Percentiles rank a stretch among this genome's conserved stretches.
phyloP scores from a whole-genome alignment of 1,284 basidiomycete genomes.

The Vanrija pseudolonga region DNA sequence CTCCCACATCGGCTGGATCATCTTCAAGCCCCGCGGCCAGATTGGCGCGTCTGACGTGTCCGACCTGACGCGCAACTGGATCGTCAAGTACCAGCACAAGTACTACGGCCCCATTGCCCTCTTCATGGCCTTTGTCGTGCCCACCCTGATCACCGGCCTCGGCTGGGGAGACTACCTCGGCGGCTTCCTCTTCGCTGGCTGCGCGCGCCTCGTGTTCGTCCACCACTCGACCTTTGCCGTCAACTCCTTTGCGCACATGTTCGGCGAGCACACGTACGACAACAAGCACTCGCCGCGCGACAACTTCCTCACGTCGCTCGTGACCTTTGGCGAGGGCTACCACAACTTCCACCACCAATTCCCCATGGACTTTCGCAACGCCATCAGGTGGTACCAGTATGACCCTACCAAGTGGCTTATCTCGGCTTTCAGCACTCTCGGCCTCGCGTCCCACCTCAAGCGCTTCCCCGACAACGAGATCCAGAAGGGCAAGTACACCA shows the following conservation, averaged over 20 bases:
- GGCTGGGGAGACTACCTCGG: slow-evolving; percentile 80
- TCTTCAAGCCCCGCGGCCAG: slow-evolving; percentile 79
- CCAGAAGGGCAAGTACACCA: slow-evolving; percentile 83
- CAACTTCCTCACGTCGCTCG: slow-evolving; percentile 79
- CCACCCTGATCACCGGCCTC: slow-evolving; percentile 70
- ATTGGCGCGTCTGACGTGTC: slow-evolving; percentile 87
- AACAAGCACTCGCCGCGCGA: slow-evolving; percentile 92
- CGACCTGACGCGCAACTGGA: slow-evolving; percentile 70
- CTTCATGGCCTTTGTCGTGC: slow-evolving; percentile 68
- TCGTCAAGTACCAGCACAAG: slow-evolving; percentile 84
- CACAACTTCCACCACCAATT: slow-evolving; percentile 95
- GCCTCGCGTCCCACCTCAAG: slow-evolving; percentile 82
- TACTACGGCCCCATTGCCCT: slow-evolving; percentile 68
- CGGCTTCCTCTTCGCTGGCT: slow-evolving; percentile 79
- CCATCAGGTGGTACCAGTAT: slow-evolving; percentile 88
- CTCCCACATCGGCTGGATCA: slow-evolving; percentile 89
- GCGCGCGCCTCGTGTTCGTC: slow-evolving; percentile 75
- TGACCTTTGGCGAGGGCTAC: slow-evolving; percentile 88
- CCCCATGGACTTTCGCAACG: slow-evolving; percentile 91
- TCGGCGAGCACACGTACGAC: slow-evolving; percentile 86
- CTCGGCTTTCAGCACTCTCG: slow-evolving; percentile 60
- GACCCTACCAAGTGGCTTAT: slow-evolving; percentile 81
- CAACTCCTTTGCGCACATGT: slow-evolving; percentile 91
- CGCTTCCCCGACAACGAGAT: slow-evolving; percentile 92
- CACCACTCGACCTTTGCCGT: slow-evolving; percentile 95